These are phyloP conservation scores for Inga oerstediana DNA, from an alignment of 306 rosid species.

Conservation along the genomic window DNA sequence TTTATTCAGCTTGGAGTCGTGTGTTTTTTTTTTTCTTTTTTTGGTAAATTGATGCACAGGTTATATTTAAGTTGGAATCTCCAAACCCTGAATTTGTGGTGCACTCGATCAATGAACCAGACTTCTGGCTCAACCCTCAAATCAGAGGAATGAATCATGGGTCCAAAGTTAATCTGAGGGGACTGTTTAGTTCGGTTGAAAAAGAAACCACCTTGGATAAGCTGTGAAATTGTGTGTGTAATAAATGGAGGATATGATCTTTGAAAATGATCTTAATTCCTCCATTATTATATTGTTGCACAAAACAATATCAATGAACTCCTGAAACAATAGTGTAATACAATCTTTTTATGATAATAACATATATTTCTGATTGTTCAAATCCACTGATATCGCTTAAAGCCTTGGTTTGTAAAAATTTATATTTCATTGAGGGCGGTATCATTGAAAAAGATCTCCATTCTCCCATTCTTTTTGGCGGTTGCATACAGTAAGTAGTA, in stretches of 20 bases:
- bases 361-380: background rate
- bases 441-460: constrained; percentile 47
- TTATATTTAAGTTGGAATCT: constrained; percentile 75
- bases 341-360: background rate
- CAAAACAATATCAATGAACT: background rate
- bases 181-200: background rate
- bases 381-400: background rate
- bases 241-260: background rate
- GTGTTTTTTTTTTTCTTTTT: background rate
- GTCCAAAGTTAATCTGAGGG: background rate
- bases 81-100: constrained; percentile 61
- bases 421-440: background rate
- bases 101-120: constrained; percentile 58
- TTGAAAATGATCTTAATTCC: background rate
- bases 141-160: constrained; percentile 8
- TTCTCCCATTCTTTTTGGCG: too few species aligned
- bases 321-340: background rate
- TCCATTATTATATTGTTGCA: background rate
- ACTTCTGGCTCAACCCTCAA: constrained; percentile 55
- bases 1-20: background rate
- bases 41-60: constrained; percentile 46
- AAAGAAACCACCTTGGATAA: background rate
- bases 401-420: background rate
- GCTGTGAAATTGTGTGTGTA: background rate
- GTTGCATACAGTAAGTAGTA: background rate